These are phyloP conservation scores for Papiliotrema nemorosa DNA, from an alignment of 1,284 basidiomycete species.

Conservation along the genomic window DNA sequence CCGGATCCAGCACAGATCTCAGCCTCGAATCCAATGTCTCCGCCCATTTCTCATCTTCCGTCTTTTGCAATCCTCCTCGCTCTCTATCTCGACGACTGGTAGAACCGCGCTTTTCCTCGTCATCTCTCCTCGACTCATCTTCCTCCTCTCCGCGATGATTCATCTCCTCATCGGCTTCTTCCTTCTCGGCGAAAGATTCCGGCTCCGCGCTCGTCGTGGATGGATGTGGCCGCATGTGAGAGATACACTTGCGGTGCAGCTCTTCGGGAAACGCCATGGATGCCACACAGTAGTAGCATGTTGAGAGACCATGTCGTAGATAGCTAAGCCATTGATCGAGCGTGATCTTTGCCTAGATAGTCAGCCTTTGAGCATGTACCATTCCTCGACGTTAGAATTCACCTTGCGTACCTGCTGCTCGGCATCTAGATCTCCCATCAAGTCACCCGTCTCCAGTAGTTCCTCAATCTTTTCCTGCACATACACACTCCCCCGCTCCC, in stretches of 20 bases:
- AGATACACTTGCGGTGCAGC: slow-evolving; percentile 86
- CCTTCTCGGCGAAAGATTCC: slow-evolving; percentile 35
- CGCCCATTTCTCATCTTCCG: slow-evolving; percentile 75
- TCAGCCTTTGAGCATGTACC: background rate
- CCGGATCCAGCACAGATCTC: slow-evolving; percentile 48
- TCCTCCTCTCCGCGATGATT: slow-evolving; percentile 27
- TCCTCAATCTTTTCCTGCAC: slow-evolving; percentile 38
- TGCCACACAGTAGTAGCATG: slow-evolving; percentile 87
- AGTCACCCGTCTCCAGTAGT: slow-evolving; percentile 26
- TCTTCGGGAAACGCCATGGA: slow-evolving; percentile 88
- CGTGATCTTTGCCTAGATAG: slow-evolving; percentile 30
- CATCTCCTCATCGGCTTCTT: slow-evolving; percentile 41
- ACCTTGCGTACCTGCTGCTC: slow-evolving; percentile 29
- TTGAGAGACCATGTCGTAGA: slow-evolving; percentile 41
- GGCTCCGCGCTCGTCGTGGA: slow-evolving; percentile 1
- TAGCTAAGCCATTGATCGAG: slow-evolving; percentile 42
- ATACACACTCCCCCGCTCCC: slow-evolving; percentile 38
- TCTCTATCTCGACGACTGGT: no score
- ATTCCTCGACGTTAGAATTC: no score
- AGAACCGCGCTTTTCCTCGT: no score
- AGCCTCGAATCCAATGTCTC: slow-evolving; percentile 64
- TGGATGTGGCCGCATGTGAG: slow-evolving; percentile 63
- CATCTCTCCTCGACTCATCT: slow-evolving; percentile 1
- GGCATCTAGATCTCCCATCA: slow-evolving; percentile 30
- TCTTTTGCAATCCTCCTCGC: no score